phyloP scores from a whole-genome alignment of 2,329 filamentous ascomycete species.

The Lojkania enalia region DNA sequence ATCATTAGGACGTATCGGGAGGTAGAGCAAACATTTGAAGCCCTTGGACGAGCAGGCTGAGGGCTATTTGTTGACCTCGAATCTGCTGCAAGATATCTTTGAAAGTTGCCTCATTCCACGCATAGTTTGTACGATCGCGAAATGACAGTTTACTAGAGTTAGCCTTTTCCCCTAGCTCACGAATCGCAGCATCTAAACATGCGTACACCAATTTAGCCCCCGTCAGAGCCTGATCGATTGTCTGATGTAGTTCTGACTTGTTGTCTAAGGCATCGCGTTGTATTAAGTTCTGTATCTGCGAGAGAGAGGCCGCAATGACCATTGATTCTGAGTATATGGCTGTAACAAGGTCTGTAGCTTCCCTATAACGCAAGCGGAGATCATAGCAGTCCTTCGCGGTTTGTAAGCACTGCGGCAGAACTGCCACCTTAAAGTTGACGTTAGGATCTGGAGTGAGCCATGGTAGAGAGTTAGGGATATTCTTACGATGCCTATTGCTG shows the following conservation, averaged over 20 bases:
- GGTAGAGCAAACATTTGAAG: constrained; percentile 39
- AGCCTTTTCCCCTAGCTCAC: constrained; percentile 25
- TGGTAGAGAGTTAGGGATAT: too few species aligned
- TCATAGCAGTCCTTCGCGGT: constrained; percentile 36
- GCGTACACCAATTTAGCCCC: constrained; percentile 39
- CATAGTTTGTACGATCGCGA: constrained; percentile 30
- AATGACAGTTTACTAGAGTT: constrained; percentile 25
- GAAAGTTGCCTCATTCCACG: constrained; percentile 40
- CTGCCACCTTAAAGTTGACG: constrained; percentile 12
- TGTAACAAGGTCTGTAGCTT: constrained; percentile 36
- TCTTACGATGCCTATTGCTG: not conserved
- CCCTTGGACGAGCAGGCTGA: constrained; percentile 38
- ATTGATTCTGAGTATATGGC: constrained; percentile 41
- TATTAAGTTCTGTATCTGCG: constrained; percentile 35
- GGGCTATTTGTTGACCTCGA: constrained; percentile 37
- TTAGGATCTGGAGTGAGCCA: not conserved
- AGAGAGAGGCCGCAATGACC: constrained; percentile 37
- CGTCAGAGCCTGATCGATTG: constrained; percentile 38
- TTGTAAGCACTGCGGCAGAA: constrained; percentile 31
- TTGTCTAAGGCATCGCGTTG: constrained; percentile 29
- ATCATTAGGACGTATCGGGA: not conserved
- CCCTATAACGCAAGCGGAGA: constrained; percentile 33
- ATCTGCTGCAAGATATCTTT: constrained; percentile 40
- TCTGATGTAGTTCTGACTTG: constrained; percentile 35
- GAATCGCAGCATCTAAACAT: constrained; percentile 38